These are phyloP conservation scores for Eutrema heterophyllum DNA, from an alignment of 345 rosid species.

Conservation along the genomic window DNA sequence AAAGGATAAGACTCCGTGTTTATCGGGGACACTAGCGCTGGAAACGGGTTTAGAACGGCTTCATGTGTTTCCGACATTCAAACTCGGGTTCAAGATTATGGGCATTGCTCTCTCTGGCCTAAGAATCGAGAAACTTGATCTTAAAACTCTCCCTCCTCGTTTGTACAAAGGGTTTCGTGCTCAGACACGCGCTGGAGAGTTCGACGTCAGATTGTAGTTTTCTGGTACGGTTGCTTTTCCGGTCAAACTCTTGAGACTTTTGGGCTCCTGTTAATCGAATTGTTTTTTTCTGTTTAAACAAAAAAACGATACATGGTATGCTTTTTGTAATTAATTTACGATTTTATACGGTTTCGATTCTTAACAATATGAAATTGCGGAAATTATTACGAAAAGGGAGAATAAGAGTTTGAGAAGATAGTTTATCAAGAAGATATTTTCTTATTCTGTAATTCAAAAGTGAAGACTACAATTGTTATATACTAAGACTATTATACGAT, in stretches of 20 bases:
- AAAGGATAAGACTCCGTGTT: constrained; percentile 73
- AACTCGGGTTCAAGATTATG: constrained; percentile 75
- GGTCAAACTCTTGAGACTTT: neutral
- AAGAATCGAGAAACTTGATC: constrained; percentile 73
- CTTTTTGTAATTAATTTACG: too few species aligned
- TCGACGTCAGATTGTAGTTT: constrained; percentile 71
- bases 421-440: too few species aligned
- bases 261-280: neutral
- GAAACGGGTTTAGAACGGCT: constrained; percentile 63
- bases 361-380: too few species aligned
- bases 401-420: too few species aligned
- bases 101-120: constrained; percentile 87
- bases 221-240: neutral
- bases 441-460: too few species aligned
- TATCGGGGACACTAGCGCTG: constrained; percentile 62
- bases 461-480: too few species aligned
- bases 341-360: too few species aligned
- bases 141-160: constrained; percentile 57
- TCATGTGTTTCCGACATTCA: constrained; percentile 73
- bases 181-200: constrained; percentile 70
- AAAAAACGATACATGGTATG: too few species aligned
- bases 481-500: too few species aligned
- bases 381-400: too few species aligned
- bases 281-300: too few species aligned
- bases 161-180: constrained; percentile 91